Evolutionary conservation across 2,329 filamentous ascomycete species (phyloP).

Genomic region (Pseudocercospora ulei): DNA sequence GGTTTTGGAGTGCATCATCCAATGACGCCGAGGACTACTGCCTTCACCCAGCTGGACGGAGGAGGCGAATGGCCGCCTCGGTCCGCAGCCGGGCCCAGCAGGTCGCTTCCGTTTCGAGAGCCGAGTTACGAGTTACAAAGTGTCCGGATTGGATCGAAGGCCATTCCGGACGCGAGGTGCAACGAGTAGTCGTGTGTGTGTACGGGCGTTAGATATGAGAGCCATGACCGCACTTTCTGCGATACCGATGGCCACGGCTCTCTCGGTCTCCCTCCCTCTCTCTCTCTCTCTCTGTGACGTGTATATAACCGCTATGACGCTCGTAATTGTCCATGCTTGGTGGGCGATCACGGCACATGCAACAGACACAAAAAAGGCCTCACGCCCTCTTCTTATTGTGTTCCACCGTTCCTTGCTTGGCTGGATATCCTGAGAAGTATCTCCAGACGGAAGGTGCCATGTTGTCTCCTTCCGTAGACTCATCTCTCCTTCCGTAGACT

Average conservation of each 20-base stretch:
- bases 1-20: conserved; percentile 30
- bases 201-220: conserved; percentile 1
- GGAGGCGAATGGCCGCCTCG: conserved; percentile 16
- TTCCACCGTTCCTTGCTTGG: neutral
- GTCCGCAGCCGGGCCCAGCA: conserved; percentile 12
- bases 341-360: neutral
- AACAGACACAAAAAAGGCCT: too few species aligned
- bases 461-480: too few species aligned
- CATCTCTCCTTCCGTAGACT: too few species aligned
- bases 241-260: conserved; percentile 10
- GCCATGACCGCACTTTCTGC: conserved; percentile 1
- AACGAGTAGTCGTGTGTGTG: conserved; percentile 1
- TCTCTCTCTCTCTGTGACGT: too few species aligned
- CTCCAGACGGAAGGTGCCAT: too few species aligned
- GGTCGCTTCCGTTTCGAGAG: conserved; percentile 29
- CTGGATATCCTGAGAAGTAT: too few species aligned
- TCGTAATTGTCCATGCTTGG: conserved; percentile 8
- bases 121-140: conserved; percentile 9
- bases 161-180: conserved; percentile 21
- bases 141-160: conserved; percentile 4
- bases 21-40: conserved; percentile 57
- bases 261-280: too few species aligned
- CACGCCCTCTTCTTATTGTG: neutral
- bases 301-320: conserved; percentile 6
- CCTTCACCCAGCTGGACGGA: conserved; percentile 52